Percentiles rank a stretch among this genome's conserved stretches.
Evolutionary conservation across 2,329 filamentous ascomycete species (phyloP).

Genomic region (Colletotrichum scovillei): DNA sequence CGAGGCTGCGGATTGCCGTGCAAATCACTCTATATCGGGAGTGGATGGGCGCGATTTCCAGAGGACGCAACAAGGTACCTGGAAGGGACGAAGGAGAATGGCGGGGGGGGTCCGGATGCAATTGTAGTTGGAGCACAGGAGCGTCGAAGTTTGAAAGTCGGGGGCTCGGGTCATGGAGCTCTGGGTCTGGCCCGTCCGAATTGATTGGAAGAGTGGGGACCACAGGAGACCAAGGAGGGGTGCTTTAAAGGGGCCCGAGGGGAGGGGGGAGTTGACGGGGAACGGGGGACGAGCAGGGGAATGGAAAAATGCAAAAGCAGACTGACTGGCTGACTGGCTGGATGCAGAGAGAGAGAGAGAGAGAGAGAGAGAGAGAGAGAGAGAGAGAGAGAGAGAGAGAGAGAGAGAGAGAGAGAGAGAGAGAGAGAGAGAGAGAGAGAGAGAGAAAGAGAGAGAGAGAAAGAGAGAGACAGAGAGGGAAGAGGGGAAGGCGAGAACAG

Average conservation of each 20-base stretch:
- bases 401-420: too few relatives aligned
- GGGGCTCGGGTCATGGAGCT: conserved; percentile 30
- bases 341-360: background rate
- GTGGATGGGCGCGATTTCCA: conserved; percentile 10
- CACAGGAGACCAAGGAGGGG: conserved; percentile 12
- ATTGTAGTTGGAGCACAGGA: conserved; percentile 35
- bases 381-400: background rate
- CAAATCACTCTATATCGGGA: conserved; percentile 30
- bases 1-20: conserved; percentile 17
- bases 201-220: conserved; percentile 35
- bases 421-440: background rate
- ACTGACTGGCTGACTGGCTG: background rate
- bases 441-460: background rate
- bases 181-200: conserved; percentile 33
- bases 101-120: conserved; percentile 32
- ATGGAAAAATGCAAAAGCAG: conserved; percentile 24
- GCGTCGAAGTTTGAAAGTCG: conserved; percentile 29
- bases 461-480: too few relatives aligned
- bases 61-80: conserved; percentile 32
- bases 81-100: conserved; percentile 27
- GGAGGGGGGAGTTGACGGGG: conserved; percentile 14
- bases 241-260: background rate
- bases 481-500: background rate
- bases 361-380: background rate
- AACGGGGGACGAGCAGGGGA: conserved; percentile 27